Percentiles rank a stretch among this genome's conserved stretches.
phyloP scores from a whole-genome alignment of 495 filamentous ascomycete species.

The Lentithecium fluviatile region DNA sequence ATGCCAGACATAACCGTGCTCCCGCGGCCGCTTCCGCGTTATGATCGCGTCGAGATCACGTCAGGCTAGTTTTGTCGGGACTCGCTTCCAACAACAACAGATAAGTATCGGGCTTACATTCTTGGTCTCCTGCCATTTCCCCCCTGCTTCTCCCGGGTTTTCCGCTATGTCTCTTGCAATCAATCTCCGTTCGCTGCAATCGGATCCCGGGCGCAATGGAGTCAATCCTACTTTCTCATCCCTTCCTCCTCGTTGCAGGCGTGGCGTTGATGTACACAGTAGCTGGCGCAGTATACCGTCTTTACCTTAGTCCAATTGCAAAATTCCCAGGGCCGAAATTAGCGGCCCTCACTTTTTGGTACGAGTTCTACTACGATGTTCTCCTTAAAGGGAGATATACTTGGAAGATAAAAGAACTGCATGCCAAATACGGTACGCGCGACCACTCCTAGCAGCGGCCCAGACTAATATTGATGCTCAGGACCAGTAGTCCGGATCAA shows the following conservation, averaged over 20 bases:
- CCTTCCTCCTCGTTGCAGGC: no score
- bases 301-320: conserved; percentile 1
- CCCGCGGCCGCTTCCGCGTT: no score
- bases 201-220: background rate
- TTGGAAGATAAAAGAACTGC: conserved; percentile 16
- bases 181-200: no score
- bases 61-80: background rate
- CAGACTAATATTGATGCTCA: background rate
- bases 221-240: background rate
- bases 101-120: no score
- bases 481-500: conserved; percentile 41
- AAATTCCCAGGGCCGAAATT: conserved; percentile 25
- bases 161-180: no score
- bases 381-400: conserved; percentile 2
- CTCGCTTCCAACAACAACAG: no score
- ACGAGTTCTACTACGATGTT: conserved; percentile 30
- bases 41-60: background rate
- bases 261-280: background rate
- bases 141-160: no score
- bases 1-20: background rate
- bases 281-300: background rate
- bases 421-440: background rate
- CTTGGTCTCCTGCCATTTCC: no score
- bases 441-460: no score
- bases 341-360: conserved; percentile 27